phyloP scores from a whole-genome alignment of 148 eudicot species.

The Arbutus unedo region DNA sequence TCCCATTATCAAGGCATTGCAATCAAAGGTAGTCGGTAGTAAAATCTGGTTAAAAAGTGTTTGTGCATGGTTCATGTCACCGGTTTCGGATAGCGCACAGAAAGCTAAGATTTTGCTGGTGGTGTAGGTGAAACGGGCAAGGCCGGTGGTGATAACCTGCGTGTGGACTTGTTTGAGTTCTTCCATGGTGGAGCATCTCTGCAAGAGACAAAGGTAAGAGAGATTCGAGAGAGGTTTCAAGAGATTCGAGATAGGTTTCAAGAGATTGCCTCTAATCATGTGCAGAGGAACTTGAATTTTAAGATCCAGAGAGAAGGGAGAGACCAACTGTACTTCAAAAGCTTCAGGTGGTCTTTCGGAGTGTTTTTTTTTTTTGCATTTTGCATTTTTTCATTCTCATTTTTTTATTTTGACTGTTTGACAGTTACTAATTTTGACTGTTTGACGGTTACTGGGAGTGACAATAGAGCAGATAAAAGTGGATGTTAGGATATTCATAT shows the following conservation, averaged over 20 bases:
- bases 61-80: conserved; percentile 21
- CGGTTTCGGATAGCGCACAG: conserved; percentile 18
- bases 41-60: conserved; percentile 21
- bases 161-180: conserved; percentile 29
- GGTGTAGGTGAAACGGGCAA: conserved; percentile 28
- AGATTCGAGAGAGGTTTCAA: conserved; percentile 13
- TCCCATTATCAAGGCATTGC: conserved; percentile 32
- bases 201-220: conserved; percentile 17
- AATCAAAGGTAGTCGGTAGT: conserved; percentile 26
- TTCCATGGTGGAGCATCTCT: conserved; percentile 29
- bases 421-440: no score
- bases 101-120: conserved; percentile 30
- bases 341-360: no score
- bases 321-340: no score
- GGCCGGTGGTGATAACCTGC: conserved; percentile 23
- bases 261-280: conserved; percentile 9
- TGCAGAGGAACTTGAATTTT: background rate
- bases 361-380: no score
- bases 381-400: no score
- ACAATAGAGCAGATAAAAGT: no score
- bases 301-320: background rate
- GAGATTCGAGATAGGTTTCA: conserved; percentile 11
- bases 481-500: no score
- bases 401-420: no score
- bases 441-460: no score